phyloP scores from a whole-genome alignment of 352 stramenopile species.

The Globisporangium rhizosaccharum region DNA sequence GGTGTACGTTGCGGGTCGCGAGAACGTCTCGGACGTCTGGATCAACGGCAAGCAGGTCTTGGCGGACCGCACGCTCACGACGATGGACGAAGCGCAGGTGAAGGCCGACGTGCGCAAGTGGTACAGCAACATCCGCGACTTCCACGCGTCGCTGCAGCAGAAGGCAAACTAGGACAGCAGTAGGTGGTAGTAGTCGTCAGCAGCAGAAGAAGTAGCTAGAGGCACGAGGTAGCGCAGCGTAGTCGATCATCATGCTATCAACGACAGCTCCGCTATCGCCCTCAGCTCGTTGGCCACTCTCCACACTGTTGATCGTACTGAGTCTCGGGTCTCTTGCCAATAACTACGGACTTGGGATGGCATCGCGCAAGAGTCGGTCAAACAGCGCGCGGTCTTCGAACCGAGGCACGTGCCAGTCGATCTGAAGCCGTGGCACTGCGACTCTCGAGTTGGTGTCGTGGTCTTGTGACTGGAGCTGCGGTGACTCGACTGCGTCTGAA shows the following conservation, averaged over 20 bases:
- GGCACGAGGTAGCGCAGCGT: too few relatives aligned
- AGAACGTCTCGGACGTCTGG: conserved; percentile 87
- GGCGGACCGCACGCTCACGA: conserved; percentile 59
- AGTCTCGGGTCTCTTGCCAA: too few relatives aligned
- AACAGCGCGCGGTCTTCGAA: conserved; percentile 16
- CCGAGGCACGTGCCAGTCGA: conserved; percentile 20
- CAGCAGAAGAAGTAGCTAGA: not conserved
- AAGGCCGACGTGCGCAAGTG: conserved; percentile 62
- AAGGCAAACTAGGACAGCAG: conserved; percentile 24
- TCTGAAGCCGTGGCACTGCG: not conserved
- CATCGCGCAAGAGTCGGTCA: conserved; percentile 13
- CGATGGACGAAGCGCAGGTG: conserved; percentile 55
- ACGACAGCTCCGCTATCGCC: conserved; percentile 17
- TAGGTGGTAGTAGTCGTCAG: too few relatives aligned
- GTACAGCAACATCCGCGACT: conserved; percentile 46
- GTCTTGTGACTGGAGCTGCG: not conserved
- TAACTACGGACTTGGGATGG: conserved; percentile 12
- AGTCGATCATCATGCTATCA: not conserved
- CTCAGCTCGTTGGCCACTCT: conserved; percentile 5
- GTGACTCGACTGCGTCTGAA: too few relatives aligned
- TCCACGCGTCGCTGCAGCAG: conserved; percentile 42
- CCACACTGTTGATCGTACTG: not conserved
- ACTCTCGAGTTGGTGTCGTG: not conserved
- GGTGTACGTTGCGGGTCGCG: conserved; percentile 75
- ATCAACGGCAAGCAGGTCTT: conserved; percentile 84